Evolutionary conservation across 345 rosid species (phyloP).

Genomic region (Raphanus sativus): DNA sequence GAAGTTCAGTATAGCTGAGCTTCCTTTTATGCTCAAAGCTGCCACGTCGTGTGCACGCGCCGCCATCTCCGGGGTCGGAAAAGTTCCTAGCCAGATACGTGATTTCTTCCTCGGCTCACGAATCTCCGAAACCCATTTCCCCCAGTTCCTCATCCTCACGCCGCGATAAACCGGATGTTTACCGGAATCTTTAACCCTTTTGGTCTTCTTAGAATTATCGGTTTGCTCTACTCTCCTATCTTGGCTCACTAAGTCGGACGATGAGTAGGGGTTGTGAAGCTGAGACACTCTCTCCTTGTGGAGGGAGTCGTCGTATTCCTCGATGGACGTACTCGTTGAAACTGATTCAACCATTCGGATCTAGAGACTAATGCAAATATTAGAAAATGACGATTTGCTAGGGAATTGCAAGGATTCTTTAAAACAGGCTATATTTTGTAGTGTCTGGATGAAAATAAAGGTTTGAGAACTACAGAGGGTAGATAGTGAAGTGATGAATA

Average conservation of each 20-base stretch:
- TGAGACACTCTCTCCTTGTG: conserved; percentile 14
- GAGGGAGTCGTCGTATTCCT: conserved; percentile 2
- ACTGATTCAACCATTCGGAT: conserved; percentile 23
- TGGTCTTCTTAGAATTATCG: conserved; percentile 27
- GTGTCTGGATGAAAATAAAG: background rate
- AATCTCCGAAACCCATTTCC: conserved; percentile 97
- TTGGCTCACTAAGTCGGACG: conserved; percentile 8
- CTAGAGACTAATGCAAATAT: conserved; percentile 6
- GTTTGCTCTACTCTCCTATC: conserved; percentile 12
- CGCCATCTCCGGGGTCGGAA: conserved; percentile 93
- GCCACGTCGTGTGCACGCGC: conserved; percentile 97
- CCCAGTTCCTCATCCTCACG: conserved; percentile 93
- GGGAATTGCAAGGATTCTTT: background rate
- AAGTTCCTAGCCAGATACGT: conserved; percentile 93
- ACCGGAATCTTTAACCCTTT: conserved; percentile 56
- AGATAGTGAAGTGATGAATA: conserved; percentile 12
- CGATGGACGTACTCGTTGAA: background rate
- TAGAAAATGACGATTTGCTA: background rate
- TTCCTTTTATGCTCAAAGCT: conserved; percentile 84
- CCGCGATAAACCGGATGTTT: conserved; percentile 78
- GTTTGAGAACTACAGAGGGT: conserved; percentile 17
- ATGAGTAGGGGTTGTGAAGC: background rate
- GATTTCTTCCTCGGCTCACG: conserved; percentile 92
- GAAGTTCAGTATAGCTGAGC: conserved; percentile 77
- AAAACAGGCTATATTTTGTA: background rate